phyloP scores from a whole-genome alignment of 306 rosid species.

The Dalbergia cochinchinensis region DNA sequence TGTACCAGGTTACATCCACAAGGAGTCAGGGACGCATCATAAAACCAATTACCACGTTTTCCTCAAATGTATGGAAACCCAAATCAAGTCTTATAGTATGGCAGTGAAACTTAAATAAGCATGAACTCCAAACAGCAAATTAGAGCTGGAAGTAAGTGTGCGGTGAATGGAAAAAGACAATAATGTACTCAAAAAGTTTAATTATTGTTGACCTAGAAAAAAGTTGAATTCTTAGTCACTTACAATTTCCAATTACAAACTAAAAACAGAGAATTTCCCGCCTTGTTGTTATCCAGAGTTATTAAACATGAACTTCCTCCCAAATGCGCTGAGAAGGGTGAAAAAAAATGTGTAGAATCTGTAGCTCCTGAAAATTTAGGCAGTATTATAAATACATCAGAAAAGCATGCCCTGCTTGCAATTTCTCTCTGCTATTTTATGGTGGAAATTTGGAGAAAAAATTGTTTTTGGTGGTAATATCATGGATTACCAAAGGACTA shows the following conservation, averaged over 20 bases:
- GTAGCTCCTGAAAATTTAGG: constrained; percentile 58
- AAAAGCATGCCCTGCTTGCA: constrained; percentile 29
- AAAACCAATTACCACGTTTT: too few relatives aligned
- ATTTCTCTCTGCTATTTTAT: constrained; percentile 27
- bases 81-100: too few relatives aligned
- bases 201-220: neutral
- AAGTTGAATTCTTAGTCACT: constrained; percentile 20
- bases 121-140: neutral
- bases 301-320: constrained; percentile 64
- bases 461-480: constrained; percentile 41
- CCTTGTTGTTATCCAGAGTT: constrained; percentile 55
- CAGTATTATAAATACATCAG: constrained; percentile 17
- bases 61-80: too few relatives aligned
- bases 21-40: too few relatives aligned
- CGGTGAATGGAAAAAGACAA: constrained; percentile 5
- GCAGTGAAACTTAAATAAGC: neutral
- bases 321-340: constrained; percentile 46
- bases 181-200: neutral
- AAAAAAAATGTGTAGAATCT: constrained; percentile 54
- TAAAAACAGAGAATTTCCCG: constrained; percentile 45
- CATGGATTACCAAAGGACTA: constrained; percentile 43
- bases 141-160: neutral
- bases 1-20: too few relatives aligned
- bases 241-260: constrained; percentile 42
- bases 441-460: constrained; percentile 18